These are phyloP conservation scores for Tricholoma furcatifolium DNA, from an alignment of 768 basidiomycete genomes.

Conservation along the genomic window DNA sequence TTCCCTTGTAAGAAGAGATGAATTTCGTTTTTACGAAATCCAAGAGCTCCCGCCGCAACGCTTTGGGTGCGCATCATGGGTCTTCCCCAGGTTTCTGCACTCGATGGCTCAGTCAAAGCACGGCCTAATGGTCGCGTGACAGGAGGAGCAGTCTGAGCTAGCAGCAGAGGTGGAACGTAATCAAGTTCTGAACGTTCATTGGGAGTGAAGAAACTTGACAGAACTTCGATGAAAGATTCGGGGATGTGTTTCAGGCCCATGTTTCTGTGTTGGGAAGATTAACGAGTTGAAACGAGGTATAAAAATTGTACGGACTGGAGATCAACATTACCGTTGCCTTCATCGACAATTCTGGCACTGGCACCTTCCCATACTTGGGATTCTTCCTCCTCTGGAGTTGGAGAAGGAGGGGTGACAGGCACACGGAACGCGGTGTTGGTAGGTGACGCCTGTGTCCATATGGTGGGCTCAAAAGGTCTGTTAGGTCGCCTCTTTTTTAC, in stretches of 20 bases:
- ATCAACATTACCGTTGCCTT: conserved; percentile 47
- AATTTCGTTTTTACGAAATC: conserved; percentile 47
- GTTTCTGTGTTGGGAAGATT: conserved; percentile 27
- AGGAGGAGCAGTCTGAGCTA: conserved; percentile 1
- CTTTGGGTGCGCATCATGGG: conserved; percentile 26
- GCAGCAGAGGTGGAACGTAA: conserved; percentile 9
- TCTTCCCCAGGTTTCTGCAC: conserved; percentile 12
- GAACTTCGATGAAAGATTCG: conserved; percentile 41
- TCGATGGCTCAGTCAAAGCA: conserved; percentile 32
- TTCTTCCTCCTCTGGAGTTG: conserved; percentile 29
- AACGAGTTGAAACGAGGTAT: not conserved
- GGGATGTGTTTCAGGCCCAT: conserved; percentile 49
- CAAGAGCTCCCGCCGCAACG: conserved; percentile 29
- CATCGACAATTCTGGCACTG: conserved; percentile 42
- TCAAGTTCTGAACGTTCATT: conserved; percentile 30
- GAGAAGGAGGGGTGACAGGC: not conserved
- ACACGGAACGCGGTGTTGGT: not conserved
- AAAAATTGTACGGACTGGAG: conserved; percentile 43
- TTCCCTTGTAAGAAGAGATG: conserved; percentile 59
- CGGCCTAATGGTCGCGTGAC: conserved; percentile 29
- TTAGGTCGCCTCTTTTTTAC: conserved; percentile 16
- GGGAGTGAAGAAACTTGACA: conserved; percentile 46
- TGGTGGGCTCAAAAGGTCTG: not conserved
- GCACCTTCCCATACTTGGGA: conserved; percentile 48
- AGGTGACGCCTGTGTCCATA: conserved; percentile 1